Percentiles rank a stretch among this genome's conserved stretches.
phyloP scores from a whole-genome alignment of 352 stramenopile genomes.

The Blastocystis sp. region DNA sequence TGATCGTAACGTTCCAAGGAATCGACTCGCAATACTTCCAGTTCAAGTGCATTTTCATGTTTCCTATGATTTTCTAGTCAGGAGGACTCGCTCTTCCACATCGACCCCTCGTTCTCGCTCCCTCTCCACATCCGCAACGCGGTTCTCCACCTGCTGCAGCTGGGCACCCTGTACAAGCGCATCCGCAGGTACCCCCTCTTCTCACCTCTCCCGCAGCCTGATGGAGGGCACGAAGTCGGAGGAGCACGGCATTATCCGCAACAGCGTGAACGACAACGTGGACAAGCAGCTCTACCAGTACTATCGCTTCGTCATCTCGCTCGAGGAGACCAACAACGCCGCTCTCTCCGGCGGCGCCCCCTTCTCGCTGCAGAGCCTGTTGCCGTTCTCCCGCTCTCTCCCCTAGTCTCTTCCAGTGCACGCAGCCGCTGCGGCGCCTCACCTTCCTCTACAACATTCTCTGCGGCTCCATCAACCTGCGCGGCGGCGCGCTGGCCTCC shows the following conservation, averaged over 20 bases:
- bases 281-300: constrained; percentile 41
- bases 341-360: background rate
- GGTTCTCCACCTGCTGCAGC: constrained; percentile 16
- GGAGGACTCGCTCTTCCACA: background rate
- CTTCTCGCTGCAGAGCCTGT: constrained; percentile 18
- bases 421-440: background rate
- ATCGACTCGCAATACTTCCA: constrained; percentile 25
- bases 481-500: constrained; percentile 11
- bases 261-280: constrained; percentile 39
- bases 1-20: constrained; percentile 37
- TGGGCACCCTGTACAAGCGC: background rate
- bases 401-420: constrained; percentile 1
- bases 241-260: constrained; percentile 39
- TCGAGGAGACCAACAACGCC: constrained; percentile 11
- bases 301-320: constrained; percentile 32
- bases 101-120: background rate
- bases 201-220: background rate
- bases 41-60: background rate
- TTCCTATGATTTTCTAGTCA: background rate
- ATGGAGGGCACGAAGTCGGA: constrained; percentile 7
- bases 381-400: background rate
- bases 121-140: background rate
- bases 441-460: constrained; percentile 51
- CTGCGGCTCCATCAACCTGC: background rate
- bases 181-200: background rate